Evolutionary conservation across 805 yeast genomes (phyloP).

Genomic region (Pichia thaimueangensis): DNA sequence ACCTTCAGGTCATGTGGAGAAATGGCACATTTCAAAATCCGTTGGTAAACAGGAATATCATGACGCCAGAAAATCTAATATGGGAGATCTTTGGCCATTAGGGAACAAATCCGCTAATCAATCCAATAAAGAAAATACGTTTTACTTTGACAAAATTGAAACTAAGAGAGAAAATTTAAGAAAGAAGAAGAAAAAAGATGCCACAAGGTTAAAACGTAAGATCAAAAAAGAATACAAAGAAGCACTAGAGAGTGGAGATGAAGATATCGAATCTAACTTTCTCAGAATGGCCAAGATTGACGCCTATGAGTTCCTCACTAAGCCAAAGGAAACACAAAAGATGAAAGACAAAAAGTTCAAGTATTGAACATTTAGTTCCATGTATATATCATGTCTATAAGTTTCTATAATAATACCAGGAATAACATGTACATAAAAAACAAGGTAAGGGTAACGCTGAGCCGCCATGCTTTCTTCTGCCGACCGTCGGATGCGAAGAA

Average conservation of each 20-base stretch:
- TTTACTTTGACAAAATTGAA: slow-evolving; percentile 28
- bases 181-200: slow-evolving; percentile 22
- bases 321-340: slow-evolving; percentile 24
- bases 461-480: too few relatives aligned
- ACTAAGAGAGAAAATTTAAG: slow-evolving; percentile 29
- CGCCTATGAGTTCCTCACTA: slow-evolving; percentile 21
- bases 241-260: slow-evolving; percentile 21
- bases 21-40: slow-evolving; percentile 82
- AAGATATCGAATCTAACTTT: slow-evolving; percentile 19
- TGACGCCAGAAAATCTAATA: slow-evolving; percentile 81
- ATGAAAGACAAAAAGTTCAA: slow-evolving; percentile 20
- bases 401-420: neutral
- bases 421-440: neutral
- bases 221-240: slow-evolving; percentile 21
- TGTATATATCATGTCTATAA: neutral
- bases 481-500: too few relatives aligned
- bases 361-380: too few relatives aligned
- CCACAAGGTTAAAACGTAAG: slow-evolving; percentile 21
- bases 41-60: slow-evolving; percentile 69
- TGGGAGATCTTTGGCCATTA: slow-evolving; percentile 84
- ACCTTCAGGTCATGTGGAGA: slow-evolving; percentile 72
- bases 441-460: too few relatives aligned
- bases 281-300: slow-evolving; percentile 24
- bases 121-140: slow-evolving; percentile 31
- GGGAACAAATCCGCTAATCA: slow-evolving; percentile 49